Evolutionary conservation across 148 eudicot species (phyloP), one percentile per base, ranked within the genome.

Genomic region (Spergularia bocconei): DNA sequence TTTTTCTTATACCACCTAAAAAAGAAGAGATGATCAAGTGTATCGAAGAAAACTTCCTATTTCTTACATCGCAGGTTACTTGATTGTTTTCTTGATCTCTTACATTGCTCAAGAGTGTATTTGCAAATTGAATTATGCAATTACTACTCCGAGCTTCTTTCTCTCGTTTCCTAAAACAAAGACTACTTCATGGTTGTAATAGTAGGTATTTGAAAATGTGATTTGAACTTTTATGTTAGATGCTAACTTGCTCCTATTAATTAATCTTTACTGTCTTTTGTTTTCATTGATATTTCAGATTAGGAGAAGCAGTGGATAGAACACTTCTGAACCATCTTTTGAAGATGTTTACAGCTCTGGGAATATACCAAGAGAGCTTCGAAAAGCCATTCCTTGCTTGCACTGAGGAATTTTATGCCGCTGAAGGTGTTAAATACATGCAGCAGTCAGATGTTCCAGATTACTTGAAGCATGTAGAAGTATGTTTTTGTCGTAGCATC

Each of bases 361-460:
- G 92, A 60, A 91, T 94, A 71, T 94, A 94, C 78, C 75, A 85
- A 54, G 96, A 90, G 77, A 91, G 91, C 83, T 94, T 94, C 84
- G 98, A 94, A 83, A 91, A 94, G 71, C 97, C 97, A 44, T 94
- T 94, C 84, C 91, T 94, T 74, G 91, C 84, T 72, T 71, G 83
- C 77, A 94, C 98, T 7, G 88, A 92, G 66, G 97, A 94, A 72
- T 91, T 94, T 83, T 94, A 94, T 89, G 97, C 93, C 80, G 82
- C 97, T 72, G 98, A 94, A 86, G 97, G 96, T 82, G 93, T 84
- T 52, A 91, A 91, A 79, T 91, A 83, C 82, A 91, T 94, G 97
- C 98, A 94, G 75, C 95, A 90, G 78, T 87, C 95, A 53, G 98
- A 94, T 86, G 93, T 91, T 83, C 98, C 96, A 47, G 98, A 94